phyloP scores from a whole-genome alignment of 2,329 filamentous ascomycete species.

The Magnaporthiopsis incrustans region DNA sequence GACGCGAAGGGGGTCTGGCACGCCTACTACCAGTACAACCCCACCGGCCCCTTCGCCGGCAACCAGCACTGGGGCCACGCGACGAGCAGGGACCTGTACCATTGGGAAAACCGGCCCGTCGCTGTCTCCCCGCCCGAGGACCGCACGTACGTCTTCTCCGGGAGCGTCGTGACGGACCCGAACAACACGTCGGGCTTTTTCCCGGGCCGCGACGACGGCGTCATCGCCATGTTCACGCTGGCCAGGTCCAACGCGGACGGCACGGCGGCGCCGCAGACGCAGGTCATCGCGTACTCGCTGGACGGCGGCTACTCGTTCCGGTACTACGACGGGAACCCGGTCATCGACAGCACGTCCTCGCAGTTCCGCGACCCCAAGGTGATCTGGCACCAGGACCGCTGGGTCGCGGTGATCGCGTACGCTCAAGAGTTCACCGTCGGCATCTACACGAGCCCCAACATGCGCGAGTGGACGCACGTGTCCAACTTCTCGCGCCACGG shows the following conservation, averaged over 20 bases:
- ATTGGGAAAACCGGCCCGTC: conserved; percentile 54
- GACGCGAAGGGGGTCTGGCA: conserved; percentile 52
- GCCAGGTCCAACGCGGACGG: conserved; percentile 25
- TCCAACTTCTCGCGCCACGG: conserved; percentile 50
- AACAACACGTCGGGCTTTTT: conserved; percentile 63
- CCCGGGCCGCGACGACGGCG: conserved; percentile 33
- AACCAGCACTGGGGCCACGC: conserved; percentile 63
- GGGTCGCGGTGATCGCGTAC: conserved; percentile 51
- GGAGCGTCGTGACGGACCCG: conserved; percentile 49
- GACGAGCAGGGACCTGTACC: conserved; percentile 52
- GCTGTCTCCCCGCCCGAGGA: conserved; percentile 46
- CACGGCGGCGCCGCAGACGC: conserved; percentile 40
- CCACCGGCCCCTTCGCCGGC: conserved; percentile 25
- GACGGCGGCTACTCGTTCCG: conserved; percentile 56
- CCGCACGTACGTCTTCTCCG: conserved; percentile 39
- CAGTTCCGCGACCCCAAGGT: conserved; percentile 59
- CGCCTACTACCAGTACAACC: conserved; percentile 51
- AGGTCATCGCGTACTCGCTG: conserved; percentile 52
- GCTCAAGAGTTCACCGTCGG: conserved; percentile 47
- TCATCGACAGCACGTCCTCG: conserved; percentile 44
- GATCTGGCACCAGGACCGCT: conserved; percentile 45
- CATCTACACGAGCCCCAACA: conserved; percentile 52
- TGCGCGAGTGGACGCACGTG: conserved; percentile 54
- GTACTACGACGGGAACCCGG: conserved; percentile 51
- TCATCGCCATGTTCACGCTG: conserved; percentile 50